phyloP scores from a whole-genome alignment of 441 rosid species.

The Gossypium gossypioides region DNA sequence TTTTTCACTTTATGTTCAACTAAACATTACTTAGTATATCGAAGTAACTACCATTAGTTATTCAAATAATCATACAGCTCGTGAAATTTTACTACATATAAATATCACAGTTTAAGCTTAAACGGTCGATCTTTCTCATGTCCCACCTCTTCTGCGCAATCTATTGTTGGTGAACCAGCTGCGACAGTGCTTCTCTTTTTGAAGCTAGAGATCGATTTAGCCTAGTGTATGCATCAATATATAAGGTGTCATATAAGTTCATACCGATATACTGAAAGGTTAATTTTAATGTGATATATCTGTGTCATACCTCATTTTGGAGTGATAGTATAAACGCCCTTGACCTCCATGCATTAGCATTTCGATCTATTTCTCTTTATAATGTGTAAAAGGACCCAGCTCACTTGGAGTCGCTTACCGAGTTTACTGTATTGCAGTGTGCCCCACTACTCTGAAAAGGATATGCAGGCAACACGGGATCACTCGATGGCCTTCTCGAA shows the following conservation, averaged over 20 bases:
- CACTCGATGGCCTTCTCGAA: conserved; percentile 80
- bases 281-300: not conserved
- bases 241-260: not conserved
- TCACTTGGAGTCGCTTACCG: conserved; percentile 1
- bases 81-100: not conserved
- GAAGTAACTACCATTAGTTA: not conserved
- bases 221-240: not conserved
- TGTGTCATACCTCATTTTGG: not conserved
- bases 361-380: not conserved
- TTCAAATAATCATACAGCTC: not conserved
- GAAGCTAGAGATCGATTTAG: conserved; percentile 3
- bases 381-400: not conserved
- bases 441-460: conserved; percentile 85
- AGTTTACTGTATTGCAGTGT: conserved; percentile 44
- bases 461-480: conserved; percentile 93
- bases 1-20: not conserved
- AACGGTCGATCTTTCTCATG: not conserved
- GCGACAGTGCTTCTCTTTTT: not conserved
- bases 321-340: not conserved
- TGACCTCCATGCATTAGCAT: not conserved
- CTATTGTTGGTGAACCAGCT: not conserved
- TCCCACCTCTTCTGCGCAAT: not conserved
- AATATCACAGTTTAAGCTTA: not conserved
- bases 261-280: not conserved
- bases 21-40: not conserved